Evolutionary conservation across 305 asterid species (phyloP).

Genomic region (Nicotiana rustica): DNA sequence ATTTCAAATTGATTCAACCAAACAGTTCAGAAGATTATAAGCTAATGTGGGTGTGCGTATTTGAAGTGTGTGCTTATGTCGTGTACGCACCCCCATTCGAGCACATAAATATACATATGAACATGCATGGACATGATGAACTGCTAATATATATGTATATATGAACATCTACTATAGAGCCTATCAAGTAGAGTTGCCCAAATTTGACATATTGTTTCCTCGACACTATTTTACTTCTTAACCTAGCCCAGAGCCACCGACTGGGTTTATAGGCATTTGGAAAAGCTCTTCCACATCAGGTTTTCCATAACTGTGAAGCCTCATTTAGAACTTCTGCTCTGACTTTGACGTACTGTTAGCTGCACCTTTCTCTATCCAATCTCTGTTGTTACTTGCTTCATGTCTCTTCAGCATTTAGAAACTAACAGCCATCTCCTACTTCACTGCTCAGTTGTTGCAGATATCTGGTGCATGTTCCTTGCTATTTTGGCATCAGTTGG

Average conservation of each 20-base stretch:
- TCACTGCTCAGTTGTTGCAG: too few species aligned
- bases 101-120: background rate
- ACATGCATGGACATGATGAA: background rate
- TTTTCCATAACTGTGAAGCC: background rate
- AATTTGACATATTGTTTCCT: background rate
- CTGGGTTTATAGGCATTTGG: background rate
- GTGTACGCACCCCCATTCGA: background rate
- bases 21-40: constrained; percentile 10
- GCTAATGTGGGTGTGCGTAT: background rate
- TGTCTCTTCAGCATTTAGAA: too few species aligned
- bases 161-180: background rate
- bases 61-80: constrained; percentile 4
- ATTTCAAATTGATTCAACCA: constrained; percentile 39
- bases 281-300: background rate
- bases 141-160: background rate
- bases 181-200: background rate
- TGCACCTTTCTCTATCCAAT: background rate
- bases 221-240: background rate
- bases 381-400: background rate
- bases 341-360: background rate
- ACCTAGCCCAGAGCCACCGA: background rate
- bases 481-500: too few species aligned
- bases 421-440: too few species aligned
- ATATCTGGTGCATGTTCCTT: too few species aligned
- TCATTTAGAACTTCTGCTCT: constrained; percentile 4